Base-by-base conservation (phyloP, 805 yeast species). In the Groenewaldozyma salmanticensis region DNA sequence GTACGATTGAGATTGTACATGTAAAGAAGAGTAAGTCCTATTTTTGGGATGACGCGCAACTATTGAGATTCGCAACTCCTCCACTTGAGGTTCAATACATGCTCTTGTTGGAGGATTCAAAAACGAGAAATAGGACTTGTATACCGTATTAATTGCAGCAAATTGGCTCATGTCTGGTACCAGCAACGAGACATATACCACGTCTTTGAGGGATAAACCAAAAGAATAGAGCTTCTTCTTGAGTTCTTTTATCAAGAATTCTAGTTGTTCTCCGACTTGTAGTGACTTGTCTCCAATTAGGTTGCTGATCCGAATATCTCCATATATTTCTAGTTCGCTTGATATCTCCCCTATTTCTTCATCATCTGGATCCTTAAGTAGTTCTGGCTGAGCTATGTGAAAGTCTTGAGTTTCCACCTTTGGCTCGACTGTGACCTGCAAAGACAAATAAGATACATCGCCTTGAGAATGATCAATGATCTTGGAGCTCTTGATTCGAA, bases 1-100 rank as follows among this genome's bases (percentile, higher is more conserved):
- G 58, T 83, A 88, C 32, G 96, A 87, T 44, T 88, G 70, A 1
- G 96, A 87, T 52, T 92, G 90, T 5, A 92, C 86, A 54, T 92
- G 97, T 13, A 90, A 64, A 22, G 62, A 64, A 5, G 35, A 29
- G 7, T 18, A 13, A 11, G 18, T 16, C 13, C 13, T 4, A 16
- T 31, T 47, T 15, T 39, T 40, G 1, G 19, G 27, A n/a, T 39
- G 29, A 2, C 44, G 52, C 0, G 72, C 71, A 11, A 72, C 64
- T 13, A 81, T 77, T 0, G 96, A 83, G 6, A 88, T 55, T 51
- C 76, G 81, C 4, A 79, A 54, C 1, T 48, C 38, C 1, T 77
- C 70, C 2, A 79, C 54, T 1, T 50, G 49, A 0, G 94, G 72
- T 41, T 81, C 80, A 3, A 92, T 74, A 59, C 97, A 88, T 1